Conservation (phyloP, 257 asterid genomes). For the Penstemon barbatus region DNA sequence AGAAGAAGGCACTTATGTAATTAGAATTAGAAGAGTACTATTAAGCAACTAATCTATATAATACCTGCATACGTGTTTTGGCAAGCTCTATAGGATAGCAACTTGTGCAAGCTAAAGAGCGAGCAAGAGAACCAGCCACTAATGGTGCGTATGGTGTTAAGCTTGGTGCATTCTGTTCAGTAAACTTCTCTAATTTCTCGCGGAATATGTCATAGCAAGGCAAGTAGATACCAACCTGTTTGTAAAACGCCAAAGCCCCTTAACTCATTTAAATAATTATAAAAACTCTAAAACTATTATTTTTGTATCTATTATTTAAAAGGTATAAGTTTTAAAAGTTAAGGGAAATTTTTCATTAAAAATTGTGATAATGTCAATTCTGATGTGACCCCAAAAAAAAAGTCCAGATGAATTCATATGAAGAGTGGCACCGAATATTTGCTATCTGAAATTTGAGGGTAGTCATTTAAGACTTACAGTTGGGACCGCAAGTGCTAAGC, state of each 20-base stretch:
- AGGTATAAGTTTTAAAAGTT: too few species aligned
- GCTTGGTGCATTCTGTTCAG: slow-evolving; percentile 53
- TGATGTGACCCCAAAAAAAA: background rate
- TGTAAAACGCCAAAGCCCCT: slow-evolving; percentile 15
- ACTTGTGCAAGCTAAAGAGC: slow-evolving; percentile 85
- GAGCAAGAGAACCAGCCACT: slow-evolving; percentile 88
- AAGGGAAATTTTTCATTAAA: too few species aligned
- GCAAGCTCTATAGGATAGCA: slow-evolving; percentile 98
- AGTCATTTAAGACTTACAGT: slow-evolving; percentile 58
- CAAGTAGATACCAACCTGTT: slow-evolving; percentile 88
- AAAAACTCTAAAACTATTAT: too few species aligned
- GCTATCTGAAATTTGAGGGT: slow-evolving; percentile 9
- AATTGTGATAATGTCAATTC: too few species aligned
- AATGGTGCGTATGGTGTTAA: slow-evolving; percentile 68
- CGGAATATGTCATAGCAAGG: slow-evolving; percentile 90
- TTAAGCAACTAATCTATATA: background rate
- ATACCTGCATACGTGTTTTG: slow-evolving; percentile 97
- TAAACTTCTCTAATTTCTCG: slow-evolving; percentile 60
- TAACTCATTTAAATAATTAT: background rate
- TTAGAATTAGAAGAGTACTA: slow-evolving; percentile 2
- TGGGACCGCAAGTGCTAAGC: slow-evolving; percentile 87
- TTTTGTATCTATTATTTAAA: too few species aligned
- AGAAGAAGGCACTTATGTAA: slow-evolving; percentile 19
- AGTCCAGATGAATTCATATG: background rate
- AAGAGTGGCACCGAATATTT: background rate